Percentiles rank a stretch among this genome's conserved stretches.
phyloP scores from a whole-genome alignment of 2,329 filamentous ascomycete species.

The Pseudofabraea citricarpa region DNA sequence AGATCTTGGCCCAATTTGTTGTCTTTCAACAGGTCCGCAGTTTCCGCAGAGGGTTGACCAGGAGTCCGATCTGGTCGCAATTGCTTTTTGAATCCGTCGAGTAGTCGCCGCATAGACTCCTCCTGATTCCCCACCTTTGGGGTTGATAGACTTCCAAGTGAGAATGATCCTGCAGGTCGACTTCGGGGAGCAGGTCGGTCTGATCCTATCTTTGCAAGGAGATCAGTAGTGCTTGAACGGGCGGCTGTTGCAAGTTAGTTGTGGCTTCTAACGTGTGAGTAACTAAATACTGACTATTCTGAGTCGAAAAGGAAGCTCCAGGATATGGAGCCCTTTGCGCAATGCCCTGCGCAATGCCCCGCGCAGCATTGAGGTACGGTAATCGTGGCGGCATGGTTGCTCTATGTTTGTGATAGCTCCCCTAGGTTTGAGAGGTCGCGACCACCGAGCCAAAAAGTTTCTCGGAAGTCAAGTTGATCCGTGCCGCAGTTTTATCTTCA shows the following conservation, averaged over 20 bases:
- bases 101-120: too few species aligned
- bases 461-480: constrained; percentile 4
- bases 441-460: constrained; percentile 6
- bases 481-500: constrained; percentile 6
- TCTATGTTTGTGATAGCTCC: not conserved
- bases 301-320: constrained; percentile 21
- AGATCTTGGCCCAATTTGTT: constrained; percentile 41
- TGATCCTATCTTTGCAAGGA: not conserved
- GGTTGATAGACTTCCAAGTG: too few species aligned
- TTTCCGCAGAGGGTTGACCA: not conserved
- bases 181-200: too few species aligned
- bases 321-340: constrained; percentile 7
- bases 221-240: not conserved
- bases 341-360: constrained; percentile 6
- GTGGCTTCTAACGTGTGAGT: constrained; percentile 3
- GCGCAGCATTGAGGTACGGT: constrained; percentile 22
- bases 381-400: constrained; percentile 22
- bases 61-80: not conserved
- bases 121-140: too few species aligned
- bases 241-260: not conserved
- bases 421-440: constrained; percentile 1
- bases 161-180: too few species aligned
- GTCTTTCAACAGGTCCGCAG: constrained; percentile 6
- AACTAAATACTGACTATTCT: too few species aligned
- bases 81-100: not conserved